Base-by-base conservation (phyloP, 768 basidiomycete species). In the Crepidotus variabilis region DNA sequence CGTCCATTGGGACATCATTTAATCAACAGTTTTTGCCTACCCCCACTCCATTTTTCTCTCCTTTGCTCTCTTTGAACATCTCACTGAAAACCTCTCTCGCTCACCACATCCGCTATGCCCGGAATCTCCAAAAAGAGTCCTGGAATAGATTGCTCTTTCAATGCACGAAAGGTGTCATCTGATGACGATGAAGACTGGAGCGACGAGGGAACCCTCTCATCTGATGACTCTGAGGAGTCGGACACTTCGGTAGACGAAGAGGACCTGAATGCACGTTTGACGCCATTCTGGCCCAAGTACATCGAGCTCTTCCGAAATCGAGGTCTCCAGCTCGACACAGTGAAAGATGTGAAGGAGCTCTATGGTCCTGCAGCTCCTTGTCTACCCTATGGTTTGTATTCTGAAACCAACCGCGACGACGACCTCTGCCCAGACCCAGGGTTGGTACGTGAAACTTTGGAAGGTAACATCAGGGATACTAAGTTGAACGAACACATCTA, bases 381-480 rank as follows among this genome's bases (percentile, higher is more conserved):
- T 55, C 59, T 23, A 33, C 47, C 21, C 51, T 46, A 51, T 50
- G 39, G 39, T 50, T 48, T 57, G 51, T 32, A 45, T 50, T 18
- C 53, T 61, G 18, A 47, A 52, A 18, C 57, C 57, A 55, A 59
- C 64, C 39, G 63, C 62, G 83, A 89, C 50, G 76, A 79, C 60
- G 82, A 79, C 3, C 73, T 91, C 7, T 90, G 86, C 69, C 85
- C 79, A 51, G 89, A 91, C 63, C 77, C 82, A 32, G 87, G 89
- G 43, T 70, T 90, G 69, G 89, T 90, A 58, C 64, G 84, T 76
- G 28, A 21, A 47, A 23, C 48, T 32, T 47, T 50, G 21, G 49
- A 52, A 32, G 18, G 23, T 52, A 3, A 13, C 36, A 21, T 56
- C 51, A 43, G n/a, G 36, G 28, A 10, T 43, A 23, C 46, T 54